Conservation (phyloP, 2,329 filamentous ascomycete species). For the Amesomyces nigricolor region DNA sequence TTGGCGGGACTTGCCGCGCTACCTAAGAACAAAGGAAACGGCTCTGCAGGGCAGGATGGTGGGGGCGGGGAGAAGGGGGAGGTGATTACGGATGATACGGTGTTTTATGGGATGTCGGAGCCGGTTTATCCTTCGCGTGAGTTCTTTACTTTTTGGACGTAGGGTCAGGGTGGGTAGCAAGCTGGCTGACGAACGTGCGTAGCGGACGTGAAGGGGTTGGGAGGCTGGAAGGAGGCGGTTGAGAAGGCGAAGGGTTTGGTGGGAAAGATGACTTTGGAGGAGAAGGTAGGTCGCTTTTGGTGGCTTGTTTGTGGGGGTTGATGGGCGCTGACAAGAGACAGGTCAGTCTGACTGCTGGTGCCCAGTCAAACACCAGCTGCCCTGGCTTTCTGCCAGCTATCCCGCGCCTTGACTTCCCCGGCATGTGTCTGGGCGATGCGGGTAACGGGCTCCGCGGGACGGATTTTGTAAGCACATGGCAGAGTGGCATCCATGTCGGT, state of each 20-base stretch:
- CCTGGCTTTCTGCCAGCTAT: slow-evolving; percentile 40
- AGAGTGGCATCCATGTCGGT: slow-evolving; percentile 38
- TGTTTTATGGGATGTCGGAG: slow-evolving; percentile 47
- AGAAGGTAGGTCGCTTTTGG: slow-evolving; percentile 51
- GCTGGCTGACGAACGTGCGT: slow-evolving; percentile 3
- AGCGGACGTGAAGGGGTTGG: slow-evolving; percentile 53
- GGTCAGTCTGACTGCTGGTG: slow-evolving; percentile 69
- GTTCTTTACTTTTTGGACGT: no score
- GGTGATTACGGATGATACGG: slow-evolving; percentile 37
- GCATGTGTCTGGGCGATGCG: slow-evolving; percentile 42
- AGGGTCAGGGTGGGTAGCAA: no score
- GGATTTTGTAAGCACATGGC: slow-evolving; percentile 40
- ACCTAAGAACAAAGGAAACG: slow-evolving; percentile 14
- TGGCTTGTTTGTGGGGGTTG: no score
- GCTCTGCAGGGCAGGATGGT: background rate
- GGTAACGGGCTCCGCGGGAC: slow-evolving; percentile 40
- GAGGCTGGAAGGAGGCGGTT: slow-evolving; percentile 63
- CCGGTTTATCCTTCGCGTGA: slow-evolving; percentile 48
- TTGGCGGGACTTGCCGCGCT: slow-evolving; percentile 33
- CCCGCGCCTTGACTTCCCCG: slow-evolving; percentile 37
- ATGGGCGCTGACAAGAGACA: slow-evolving; percentile 17
- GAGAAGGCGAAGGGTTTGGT: slow-evolving; percentile 64
- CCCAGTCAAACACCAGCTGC: slow-evolving; percentile 48
- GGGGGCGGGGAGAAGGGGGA: background rate
- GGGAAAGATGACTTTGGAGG: slow-evolving; percentile 63